Conservation (phyloP, 352 stramenopile genomes). For the Pythium coloratum region DNA sequence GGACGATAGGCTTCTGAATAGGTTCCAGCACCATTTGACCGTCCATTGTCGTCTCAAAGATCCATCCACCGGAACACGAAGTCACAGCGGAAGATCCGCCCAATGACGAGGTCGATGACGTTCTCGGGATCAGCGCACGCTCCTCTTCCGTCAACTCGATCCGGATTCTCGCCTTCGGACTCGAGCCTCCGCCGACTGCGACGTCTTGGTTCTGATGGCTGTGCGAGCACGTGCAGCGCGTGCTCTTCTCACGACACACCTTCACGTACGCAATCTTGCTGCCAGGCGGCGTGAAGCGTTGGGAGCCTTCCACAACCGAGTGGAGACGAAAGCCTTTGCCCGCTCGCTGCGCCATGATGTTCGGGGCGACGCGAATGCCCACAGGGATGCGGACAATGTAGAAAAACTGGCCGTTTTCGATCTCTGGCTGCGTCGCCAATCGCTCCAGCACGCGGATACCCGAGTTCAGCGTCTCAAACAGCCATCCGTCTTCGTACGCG, state of each 20-base stretch:
- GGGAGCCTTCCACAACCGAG: constrained; percentile 81
- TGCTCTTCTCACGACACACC: constrained; percentile 78
- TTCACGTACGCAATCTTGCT: constrained; percentile 86
- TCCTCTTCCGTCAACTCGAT: constrained; percentile 29
- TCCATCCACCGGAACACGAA: constrained; percentile 73
- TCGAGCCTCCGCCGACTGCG: background rate
- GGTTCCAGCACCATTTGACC: constrained; percentile 74
- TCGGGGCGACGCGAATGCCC: constrained; percentile 72
- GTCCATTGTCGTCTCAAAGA: constrained; percentile 88
- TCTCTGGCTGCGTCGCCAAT: constrained; percentile 58
- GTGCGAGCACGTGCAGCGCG: constrained; percentile 49
- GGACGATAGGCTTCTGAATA: constrained; percentile 54
- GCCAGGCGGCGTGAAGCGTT: constrained; percentile 76
- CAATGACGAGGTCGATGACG: constrained; percentile 25
- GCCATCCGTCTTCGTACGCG: constrained; percentile 79
- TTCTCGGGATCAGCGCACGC: constrained; percentile 24
- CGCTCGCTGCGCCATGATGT: constrained; percentile 83
- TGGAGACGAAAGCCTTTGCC: constrained; percentile 82
- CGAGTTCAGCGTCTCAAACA: constrained; percentile 82
- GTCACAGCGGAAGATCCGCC: constrained; percentile 18
- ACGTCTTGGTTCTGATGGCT: constrained; percentile 38
- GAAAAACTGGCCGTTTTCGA: constrained; percentile 80
- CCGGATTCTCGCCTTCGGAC: constrained; percentile 24
- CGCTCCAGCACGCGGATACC: constrained; percentile 74
- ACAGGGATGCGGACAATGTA: constrained; percentile 84